phyloP scores from a whole-genome alignment of 1,284 basidiomycete genomes.

The Clitocybe nebularis region DNA sequence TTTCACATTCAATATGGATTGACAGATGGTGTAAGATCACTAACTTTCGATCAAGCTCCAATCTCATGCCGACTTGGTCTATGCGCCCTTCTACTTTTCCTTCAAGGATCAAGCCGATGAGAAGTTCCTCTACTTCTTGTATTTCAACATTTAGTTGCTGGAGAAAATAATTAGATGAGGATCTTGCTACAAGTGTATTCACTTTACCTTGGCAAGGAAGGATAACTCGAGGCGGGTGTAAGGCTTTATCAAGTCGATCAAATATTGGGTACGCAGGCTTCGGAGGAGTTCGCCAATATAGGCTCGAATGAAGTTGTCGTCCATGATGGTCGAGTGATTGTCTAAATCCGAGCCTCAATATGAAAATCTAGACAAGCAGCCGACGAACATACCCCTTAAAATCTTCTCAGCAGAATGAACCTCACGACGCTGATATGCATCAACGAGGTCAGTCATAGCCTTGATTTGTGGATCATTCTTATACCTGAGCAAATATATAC shows the following conservation, averaged over 20 bases:
- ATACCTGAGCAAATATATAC: slow-evolving; percentile 68
- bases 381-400: slow-evolving; percentile 58
- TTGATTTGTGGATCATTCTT: slow-evolving; percentile 96
- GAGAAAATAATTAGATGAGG: background rate
- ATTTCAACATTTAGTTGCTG: slow-evolving; percentile 91
- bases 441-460: slow-evolving; percentile 96
- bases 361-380: background rate
- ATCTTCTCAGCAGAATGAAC: slow-evolving; percentile 97
- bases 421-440: slow-evolving; percentile 94
- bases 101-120: slow-evolving; percentile 92
- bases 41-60: slow-evolving; percentile 87
- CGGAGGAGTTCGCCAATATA: slow-evolving; percentile 96
- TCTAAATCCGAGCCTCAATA: slow-evolving; percentile 42
- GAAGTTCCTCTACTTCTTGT: slow-evolving; percentile 87
- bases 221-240: slow-evolving; percentile 91
- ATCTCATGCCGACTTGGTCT: slow-evolving; percentile 90
- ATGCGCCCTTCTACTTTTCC: slow-evolving; percentile 93
- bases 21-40: slow-evolving; percentile 25
- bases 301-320: slow-evolving; percentile 86
- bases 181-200: no score
- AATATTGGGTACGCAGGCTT: slow-evolving; percentile 91
- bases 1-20: slow-evolving; percentile 4
- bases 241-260: slow-evolving; percentile 96
- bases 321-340: slow-evolving; percentile 92
- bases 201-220: slow-evolving; percentile 80